Conservation (phyloP, 495 filamentous ascomycete genomes). For the Astrothelium subdiscretum region DNA sequence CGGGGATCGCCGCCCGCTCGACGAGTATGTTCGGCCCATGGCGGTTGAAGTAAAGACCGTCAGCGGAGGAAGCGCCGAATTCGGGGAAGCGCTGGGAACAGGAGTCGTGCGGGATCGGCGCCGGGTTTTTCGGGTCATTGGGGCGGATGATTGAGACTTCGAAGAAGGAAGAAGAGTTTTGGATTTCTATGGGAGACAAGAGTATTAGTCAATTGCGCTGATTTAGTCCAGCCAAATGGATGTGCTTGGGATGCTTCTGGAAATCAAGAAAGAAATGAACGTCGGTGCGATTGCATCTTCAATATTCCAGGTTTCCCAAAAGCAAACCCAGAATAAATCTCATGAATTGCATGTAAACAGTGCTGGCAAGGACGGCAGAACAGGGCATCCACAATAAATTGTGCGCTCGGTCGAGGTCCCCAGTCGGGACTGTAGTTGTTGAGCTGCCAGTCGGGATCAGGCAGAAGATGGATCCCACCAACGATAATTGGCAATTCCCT, state of each 20-base stretch:
- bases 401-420: too few relatives aligned
- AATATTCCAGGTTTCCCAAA: too few relatives aligned
- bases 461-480: neutral
- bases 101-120: neutral
- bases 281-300: too few relatives aligned
- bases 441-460: neutral
- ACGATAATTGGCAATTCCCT: neutral
- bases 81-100: neutral
- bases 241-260: too few relatives aligned
- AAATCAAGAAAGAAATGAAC: too few relatives aligned
- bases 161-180: neutral
- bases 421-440: too few relatives aligned
- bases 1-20: neutral
- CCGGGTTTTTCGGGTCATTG: neutral
- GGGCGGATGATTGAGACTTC: neutral
- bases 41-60: neutral
- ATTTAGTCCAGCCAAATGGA: too few relatives aligned
- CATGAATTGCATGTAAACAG: too few relatives aligned
- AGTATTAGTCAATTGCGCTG: too few relatives aligned
- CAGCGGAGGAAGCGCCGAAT: neutral
- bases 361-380: too few relatives aligned
- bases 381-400: too few relatives aligned
- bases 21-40: neutral
- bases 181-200: neutral
- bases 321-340: too few relatives aligned